These are phyloP conservation scores for Pezicula rhizophila DNA, from an alignment of 2,329 filamentous ascomycete species.

Conservation along the genomic window DNA sequence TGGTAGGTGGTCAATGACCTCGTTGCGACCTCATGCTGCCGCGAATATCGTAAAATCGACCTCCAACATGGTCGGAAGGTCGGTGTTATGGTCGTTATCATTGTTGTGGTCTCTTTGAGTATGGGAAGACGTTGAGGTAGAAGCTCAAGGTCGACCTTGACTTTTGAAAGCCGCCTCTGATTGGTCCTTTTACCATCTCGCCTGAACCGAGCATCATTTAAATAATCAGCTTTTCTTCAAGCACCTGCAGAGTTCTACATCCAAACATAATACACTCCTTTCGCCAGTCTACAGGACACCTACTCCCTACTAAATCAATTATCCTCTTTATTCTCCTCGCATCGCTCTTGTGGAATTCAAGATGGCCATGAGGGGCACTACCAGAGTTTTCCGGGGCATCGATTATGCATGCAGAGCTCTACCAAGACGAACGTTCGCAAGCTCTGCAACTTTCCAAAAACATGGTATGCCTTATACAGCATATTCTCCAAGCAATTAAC, in stretches of 20 bases:
- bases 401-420: conserved; percentile 11
- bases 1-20: conserved; percentile 46
- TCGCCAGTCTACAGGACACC: neutral
- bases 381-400: conserved; percentile 11
- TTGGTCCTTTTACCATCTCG: conserved; percentile 7
- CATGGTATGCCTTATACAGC: conserved; percentile 16
- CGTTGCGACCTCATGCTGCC: conserved; percentile 39
- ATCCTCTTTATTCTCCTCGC: neutral
- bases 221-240: neutral
- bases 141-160: conserved; percentile 5
- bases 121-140: conserved; percentile 11
- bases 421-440: conserved; percentile 22
- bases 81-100: conserved; percentile 24
- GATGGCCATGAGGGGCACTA: conserved; percentile 15
- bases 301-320: conserved; percentile 1
- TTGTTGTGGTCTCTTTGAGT: conserved; percentile 6
- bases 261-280: neutral
- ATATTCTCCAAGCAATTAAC: neutral
- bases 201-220: neutral
- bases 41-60: conserved; percentile 51
- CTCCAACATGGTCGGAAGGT: conserved; percentile 66
- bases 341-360: neutral
- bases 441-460: conserved; percentile 18
- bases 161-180: conserved; percentile 7
- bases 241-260: neutral